Conservation (phyloP, 768 basidiomycete genomes). For the Hemileccinum impolitum region DNA sequence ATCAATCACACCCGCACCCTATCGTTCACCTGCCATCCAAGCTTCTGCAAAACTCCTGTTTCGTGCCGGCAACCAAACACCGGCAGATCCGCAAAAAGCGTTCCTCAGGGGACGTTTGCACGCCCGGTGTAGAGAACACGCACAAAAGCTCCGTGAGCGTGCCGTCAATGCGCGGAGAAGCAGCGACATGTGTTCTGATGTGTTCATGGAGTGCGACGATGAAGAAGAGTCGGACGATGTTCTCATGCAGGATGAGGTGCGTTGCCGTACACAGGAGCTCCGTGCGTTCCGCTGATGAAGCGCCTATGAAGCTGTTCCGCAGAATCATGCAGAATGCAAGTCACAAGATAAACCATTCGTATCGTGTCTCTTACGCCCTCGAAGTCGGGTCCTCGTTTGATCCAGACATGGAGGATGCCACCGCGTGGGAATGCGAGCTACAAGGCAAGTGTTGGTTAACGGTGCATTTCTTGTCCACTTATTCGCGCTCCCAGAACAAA, state of each 20-base stretch:
- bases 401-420: conserved; percentile 64
- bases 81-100: conserved; percentile 48
- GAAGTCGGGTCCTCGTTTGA: conserved; percentile 79
- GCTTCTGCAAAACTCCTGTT: conserved; percentile 14
- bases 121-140: conserved; percentile 60
- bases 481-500: conserved; percentile 3
- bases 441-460: conserved; percentile 32
- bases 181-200: conserved; percentile 50
- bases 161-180: conserved; percentile 38
- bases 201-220: conserved; percentile 47
- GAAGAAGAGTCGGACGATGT: conserved; percentile 59
- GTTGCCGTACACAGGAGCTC: conserved; percentile 1
- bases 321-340: conserved; percentile 59
- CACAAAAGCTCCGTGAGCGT: conserved; percentile 50
- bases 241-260: conserved; percentile 61
- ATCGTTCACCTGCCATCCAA: conserved; percentile 16
- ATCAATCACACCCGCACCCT: conserved; percentile 26
- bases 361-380: conserved; percentile 58
- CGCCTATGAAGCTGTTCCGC: conserved; percentile 52
- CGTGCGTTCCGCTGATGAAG: conserved; percentile 7
- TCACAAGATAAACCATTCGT: conserved; percentile 48
- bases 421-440: conserved; percentile 58
- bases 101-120: conserved; percentile 61
- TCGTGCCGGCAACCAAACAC: conserved; percentile 9
- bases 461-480: background rate